Evolutionary conservation across 2,329 filamentous ascomycete genomes (phyloP), one percentile per base, ranked within the genome.

Genomic region (Fusarium tjaetaba): DNA sequence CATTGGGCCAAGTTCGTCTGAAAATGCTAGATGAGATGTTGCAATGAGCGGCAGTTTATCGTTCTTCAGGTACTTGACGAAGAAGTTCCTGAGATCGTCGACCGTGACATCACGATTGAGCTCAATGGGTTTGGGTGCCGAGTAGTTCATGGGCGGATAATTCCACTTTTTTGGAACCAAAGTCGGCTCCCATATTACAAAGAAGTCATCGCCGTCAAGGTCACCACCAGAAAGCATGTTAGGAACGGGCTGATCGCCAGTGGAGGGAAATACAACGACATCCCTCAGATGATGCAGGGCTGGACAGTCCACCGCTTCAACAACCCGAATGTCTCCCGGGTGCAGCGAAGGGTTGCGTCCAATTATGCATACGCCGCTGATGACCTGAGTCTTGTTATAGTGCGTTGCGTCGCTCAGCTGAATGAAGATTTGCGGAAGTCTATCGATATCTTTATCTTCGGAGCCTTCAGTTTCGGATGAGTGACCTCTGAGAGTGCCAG

Each of bases 191-290:
- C 96, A 99, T 51, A 98, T 92, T 10, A 98, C 91, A 62, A 98
- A 92, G 80, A 95, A 99, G 79, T 99, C 96, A 77, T 99, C 96
- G 0, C 96, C 96, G 79, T 99, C 96, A 1, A 99, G 87, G 79
- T 99, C 96, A 1, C 96, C 96, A 4, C 96, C 96, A 8, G 96
- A 97, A 72, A 96, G 95, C 96, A 98, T 98, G 77, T 93, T 95
- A 2, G 95, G 91, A 28, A 99, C 84, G 71, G 97, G 94, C 22
- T 93, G 88, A 78, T 98, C 94, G 0, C 96, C 96, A 0, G 86
- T 92, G 41, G 93, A 90, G 2, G 96, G 94, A 55, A 99, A 92
- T 0, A 98, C 95, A 2, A 98, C 92, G 2, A 97, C 93, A 79
- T 98, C 92, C 64, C 89, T 91, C 8, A 98, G 86, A 77, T 98